These are phyloP conservation scores for Brassica napus DNA, from an alignment of 345 rosid species.

Conservation along the genomic window DNA sequence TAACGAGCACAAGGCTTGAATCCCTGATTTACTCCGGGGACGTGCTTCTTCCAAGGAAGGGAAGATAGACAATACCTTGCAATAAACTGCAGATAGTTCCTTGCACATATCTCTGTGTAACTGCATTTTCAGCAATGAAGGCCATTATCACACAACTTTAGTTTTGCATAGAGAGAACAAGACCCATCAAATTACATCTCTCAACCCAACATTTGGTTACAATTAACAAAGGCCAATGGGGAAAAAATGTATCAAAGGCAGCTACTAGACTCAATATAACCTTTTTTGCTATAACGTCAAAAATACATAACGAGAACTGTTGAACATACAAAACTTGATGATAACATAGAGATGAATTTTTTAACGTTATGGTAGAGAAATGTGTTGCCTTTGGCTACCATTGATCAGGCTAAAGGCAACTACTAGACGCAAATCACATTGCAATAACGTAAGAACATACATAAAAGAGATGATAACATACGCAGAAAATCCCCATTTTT, in stretches of 20 bases:
- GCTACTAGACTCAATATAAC: no score
- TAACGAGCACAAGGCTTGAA: constrained; percentile 89
- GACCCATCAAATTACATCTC: background rate
- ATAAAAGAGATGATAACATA: background rate
- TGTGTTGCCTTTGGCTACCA: background rate
- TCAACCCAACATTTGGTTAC: background rate
- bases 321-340: no score
- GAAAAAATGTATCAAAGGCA: no score
- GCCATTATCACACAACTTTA: constrained; percentile 18
- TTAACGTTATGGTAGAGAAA: background rate
- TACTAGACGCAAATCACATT: background rate
- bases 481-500: background rate
- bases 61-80: constrained; percentile 71
- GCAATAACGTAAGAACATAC: background rate
- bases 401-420: background rate
- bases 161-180: background rate
- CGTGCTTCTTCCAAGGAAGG: constrained; percentile 96
- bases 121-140: no score
- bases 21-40: constrained; percentile 96
- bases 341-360: background rate
- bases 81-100: constrained; percentile 63
- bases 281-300: background rate
- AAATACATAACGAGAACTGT: background rate
- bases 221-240: background rate
- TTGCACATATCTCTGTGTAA: constrained; percentile 94